Evolutionary conservation across 2,329 filamentous ascomycete genomes (phyloP), one percentile per base, ranked within the genome.

Genomic region (Corynespora cassiicola): DNA sequence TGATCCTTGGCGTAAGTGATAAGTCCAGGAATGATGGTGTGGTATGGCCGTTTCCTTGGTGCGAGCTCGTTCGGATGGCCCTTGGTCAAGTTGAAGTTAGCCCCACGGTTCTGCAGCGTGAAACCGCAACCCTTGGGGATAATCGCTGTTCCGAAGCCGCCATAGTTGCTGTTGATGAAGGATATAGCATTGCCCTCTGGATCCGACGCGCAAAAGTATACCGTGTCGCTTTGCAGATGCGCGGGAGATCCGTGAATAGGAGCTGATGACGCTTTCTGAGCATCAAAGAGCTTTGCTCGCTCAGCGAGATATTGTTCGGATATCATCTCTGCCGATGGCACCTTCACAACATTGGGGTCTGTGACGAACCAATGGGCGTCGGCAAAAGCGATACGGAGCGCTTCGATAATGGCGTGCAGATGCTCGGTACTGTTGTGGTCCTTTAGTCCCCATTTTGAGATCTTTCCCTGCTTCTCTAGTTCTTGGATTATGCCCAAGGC

Each of bases 141-240:
- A 62, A 97, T 95, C 52, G 75, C 79, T 0, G 90, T 94, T 35
- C 94, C 94, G 67, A 97, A 92, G 0, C 89, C 90, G 38, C 80
- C 85, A 70, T 91, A 97, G 75, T 92, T 95, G 70, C 86, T 91
- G 78, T 96, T 97, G 75, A 97, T 97, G 73, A 97, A 96, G 15
- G 87, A 94, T 36, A 94, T 91, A 21, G 87, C 92, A 69, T 97
- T 97, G 36, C 94, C 94, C 20, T 83, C 75, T 1, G 75, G 70
- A 71, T 97, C 94, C 0, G 90, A 87, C 8, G 87, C 87, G 39
- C 86, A 84, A 63, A 97, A 95, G 74, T 97, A 97, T 18, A 97
- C 94, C 0, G 94, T 97, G 67, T 99, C 94, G 65, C 86, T 88
- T 69, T 87, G 87, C 47, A 85, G 85, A 45, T 95, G 82, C 0